Evolutionary conservation across 129 eudicot species (phyloP), one percentile per base, ranked within the genome.

Genomic region (Solidago caesia): DNA sequence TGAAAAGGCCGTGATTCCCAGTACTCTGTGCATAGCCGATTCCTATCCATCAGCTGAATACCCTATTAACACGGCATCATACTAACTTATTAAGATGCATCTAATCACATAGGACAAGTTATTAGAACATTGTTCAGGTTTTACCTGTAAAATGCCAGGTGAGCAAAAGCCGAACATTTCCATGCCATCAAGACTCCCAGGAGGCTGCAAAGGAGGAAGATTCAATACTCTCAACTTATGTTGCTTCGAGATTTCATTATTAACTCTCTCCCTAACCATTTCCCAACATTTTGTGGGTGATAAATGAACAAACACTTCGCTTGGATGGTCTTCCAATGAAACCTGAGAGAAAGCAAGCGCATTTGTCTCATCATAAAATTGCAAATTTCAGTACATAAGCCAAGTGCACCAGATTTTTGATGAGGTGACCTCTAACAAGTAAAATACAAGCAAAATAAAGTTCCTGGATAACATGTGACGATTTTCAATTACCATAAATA

Each of bases 121-220:
- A 44, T 33, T 13, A 0, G 15, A 9, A 52, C 7, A 49, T 7
- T 42, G 29, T 64, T 55, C n/a, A 56, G 42, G 11, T 53, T 64
- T 65, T 83, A 86, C 99, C 95, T 95, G 99, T 61, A 91, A 74
- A 61, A 95, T 91, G 45, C 85, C 86, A 64, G 99, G 97, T 29
- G 96, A 85, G 26, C 97, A 82, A 71, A 95, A 91, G 46, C 99
- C 99, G 75, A 95, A 95, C 97, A 95, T 91, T 87, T 89, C 96
- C 86, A 95, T 84, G 68, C 99, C 99, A 68, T 95, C 97, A 41
- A 95, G 81, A 80, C 99, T 88, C 76, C 95, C 89, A 26, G 94
- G 96, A 58, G 99, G 99, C 83, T 95, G 99, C 81, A 95, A 70
- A 83, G 99, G 96, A 64, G 90, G 96, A 81, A 95, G 97, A 60